These are phyloP conservation scores for Torulaspora globosa DNA, from an alignment of 1,139 yeast species.

Conservation along the genomic window DNA sequence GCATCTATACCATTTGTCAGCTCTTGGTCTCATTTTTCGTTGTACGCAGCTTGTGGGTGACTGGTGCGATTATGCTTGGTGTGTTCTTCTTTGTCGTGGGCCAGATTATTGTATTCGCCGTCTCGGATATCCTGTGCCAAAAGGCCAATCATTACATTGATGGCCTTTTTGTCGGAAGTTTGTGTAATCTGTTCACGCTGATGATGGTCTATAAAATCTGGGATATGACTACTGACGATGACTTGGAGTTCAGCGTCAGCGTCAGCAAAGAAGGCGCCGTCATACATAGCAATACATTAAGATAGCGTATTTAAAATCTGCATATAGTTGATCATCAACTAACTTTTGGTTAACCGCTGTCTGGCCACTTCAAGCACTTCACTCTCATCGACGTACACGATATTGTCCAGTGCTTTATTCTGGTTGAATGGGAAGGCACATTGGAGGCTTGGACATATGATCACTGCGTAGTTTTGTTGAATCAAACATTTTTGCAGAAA, in stretches of 20 bases:
- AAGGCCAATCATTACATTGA: conserved; percentile 82
- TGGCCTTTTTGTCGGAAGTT: conserved; percentile 79
- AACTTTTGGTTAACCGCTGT: conserved; percentile 16
- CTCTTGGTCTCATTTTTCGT: conserved; percentile 63
- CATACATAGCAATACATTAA: conserved; percentile 20
- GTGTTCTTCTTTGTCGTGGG: conserved; percentile 75
- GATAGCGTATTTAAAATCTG: conserved; percentile 5
- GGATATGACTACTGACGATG: conserved; percentile 96
- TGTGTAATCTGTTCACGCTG: conserved; percentile 72
- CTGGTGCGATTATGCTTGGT: conserved; percentile 73
- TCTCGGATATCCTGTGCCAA: conserved; percentile 62
- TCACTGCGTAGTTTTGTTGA: conserved; percentile 37
- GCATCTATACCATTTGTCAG: conserved; percentile 64
- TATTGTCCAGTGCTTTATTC: conserved; percentile 31
- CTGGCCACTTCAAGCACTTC: conserved; percentile 32
- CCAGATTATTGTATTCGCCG: conserved; percentile 66
- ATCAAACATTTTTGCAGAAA: conserved; percentile 36
- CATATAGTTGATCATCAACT: neutral
- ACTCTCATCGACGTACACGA: conserved; percentile 30
- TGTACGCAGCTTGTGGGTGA: conserved; percentile 76
- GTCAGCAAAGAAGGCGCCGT: conserved; percentile 38
- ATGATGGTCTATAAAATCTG: conserved; percentile 97
- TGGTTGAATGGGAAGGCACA: conserved; percentile 41
- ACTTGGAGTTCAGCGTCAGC: conserved; percentile 80
- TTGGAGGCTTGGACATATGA: conserved; percentile 34